Evolutionary conservation across 345 rosid species (phyloP), one percentile per base, ranked within the genome.

Genomic region (Streptanthus diversifolius): DNA sequence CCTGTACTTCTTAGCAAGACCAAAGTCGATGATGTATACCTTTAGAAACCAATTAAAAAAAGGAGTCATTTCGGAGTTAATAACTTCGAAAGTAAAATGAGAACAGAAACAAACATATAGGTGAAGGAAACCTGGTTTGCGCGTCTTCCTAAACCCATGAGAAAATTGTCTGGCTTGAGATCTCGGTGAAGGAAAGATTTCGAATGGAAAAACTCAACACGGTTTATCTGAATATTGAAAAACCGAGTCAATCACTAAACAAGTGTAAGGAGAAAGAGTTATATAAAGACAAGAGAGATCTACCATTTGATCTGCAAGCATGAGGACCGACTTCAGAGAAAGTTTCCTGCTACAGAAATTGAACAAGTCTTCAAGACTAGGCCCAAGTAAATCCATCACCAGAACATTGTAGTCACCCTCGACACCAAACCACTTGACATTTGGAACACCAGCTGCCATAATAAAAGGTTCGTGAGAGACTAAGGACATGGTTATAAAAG

Each of bases 251-350:
- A 32, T 64, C 14, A 14, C 53, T 40, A 49, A n/a, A 17, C 69
- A 11, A 49, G 21, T 18, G n/a, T n/a, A 21, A 48, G 21, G 58
- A 47, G 30, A n/a, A n/a, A n/a, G n/a, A 30, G 10, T 54, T 11
- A 55, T 5, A 55, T 14, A 63, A n/a, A n/a, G 14, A 70, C 8
- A 32, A 27, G 30, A 3, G 8, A 21, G 63, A 64, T 72, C 19
- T 74, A 91, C 99, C 97, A 95, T 91, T 82, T 95, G 99, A 80
- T 95, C 99, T 1, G 97, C 97, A 71, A 95, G 96, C 99, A 95
- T 91, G 54, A 95, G 91, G 47, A 95, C 96, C 0, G 99, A 84
- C 92, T 95, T 95, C 79, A 95, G 80, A 40, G 97, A 91, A 63
- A 95, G 83, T 80, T 93, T 91, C 72, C 97, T 83, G 67, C 92